phyloP scores from a whole-genome alignment of 208 protist genomes.

The Novymonas esmeraldas region DNA sequence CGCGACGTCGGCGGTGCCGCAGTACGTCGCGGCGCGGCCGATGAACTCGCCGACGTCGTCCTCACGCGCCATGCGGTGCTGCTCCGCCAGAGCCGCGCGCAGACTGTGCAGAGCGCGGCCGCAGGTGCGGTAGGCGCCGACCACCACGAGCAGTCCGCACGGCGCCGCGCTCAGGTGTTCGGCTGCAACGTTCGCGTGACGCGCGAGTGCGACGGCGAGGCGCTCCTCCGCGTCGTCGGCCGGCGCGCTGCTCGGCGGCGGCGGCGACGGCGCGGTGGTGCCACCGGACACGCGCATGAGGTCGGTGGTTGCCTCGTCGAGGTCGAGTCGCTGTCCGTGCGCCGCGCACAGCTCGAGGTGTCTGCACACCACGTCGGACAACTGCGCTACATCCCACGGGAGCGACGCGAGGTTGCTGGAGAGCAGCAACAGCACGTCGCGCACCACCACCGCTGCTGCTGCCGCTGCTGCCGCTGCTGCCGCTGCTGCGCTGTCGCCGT shows the following conservation, averaged over 20 bases:
- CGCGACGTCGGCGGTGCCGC: constrained; percentile 55
- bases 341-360: constrained; percentile 37
- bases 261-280: not conserved
- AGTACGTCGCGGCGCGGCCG: constrained; percentile 59
- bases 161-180: constrained; percentile 26
- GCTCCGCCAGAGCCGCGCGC: constrained; percentile 54
- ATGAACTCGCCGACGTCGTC: constrained; percentile 43
- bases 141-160: constrained; percentile 59
- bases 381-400: constrained; percentile 41
- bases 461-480: constrained; percentile 6
- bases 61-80: constrained; percentile 45
- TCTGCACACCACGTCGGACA: constrained; percentile 42
- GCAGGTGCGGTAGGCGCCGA: constrained; percentile 60
- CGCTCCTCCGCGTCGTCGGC: constrained; percentile 7
- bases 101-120: constrained; percentile 42
- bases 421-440: constrained; percentile 29
- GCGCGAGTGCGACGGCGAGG: constrained; percentile 11
- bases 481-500: not conserved
- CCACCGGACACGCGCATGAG: too few species aligned
- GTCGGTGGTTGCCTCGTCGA: not conserved
- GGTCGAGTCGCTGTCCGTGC: too few species aligned
- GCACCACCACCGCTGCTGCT: not conserved
- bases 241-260: not conserved
- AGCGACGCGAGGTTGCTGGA: constrained; percentile 25
- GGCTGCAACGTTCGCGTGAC: constrained; percentile 15